Percentiles rank a stretch among this genome's conserved stretches.
Conservation (phyloP, 108 stramenopile genomes). For the Skeletonema tropicum region DNA sequence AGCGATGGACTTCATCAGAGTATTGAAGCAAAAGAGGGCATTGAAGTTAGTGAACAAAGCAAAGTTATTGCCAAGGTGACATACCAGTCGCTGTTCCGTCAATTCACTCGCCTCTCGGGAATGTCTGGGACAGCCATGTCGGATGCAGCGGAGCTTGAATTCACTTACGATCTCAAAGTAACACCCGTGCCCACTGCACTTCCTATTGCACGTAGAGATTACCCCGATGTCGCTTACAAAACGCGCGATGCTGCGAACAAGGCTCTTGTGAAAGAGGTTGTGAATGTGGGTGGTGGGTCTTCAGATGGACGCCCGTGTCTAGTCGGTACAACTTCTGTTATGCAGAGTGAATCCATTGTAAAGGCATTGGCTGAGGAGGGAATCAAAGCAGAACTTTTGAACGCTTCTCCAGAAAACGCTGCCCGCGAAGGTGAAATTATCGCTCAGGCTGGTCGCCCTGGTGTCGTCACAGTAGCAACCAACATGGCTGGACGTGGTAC, state of each 20-base stretch:
- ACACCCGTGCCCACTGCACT: slow-evolving; percentile 91
- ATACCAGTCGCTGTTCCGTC: slow-evolving; percentile 93
- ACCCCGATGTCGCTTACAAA: slow-evolving; percentile 92
- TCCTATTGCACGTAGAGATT: slow-evolving; percentile 92
- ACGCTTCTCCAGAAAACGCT: slow-evolving; percentile 93
- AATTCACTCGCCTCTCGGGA: slow-evolving; percentile 89
- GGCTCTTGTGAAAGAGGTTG: slow-evolving; percentile 85
- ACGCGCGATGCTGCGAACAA: slow-evolving; percentile 87
- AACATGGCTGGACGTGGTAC: slow-evolving; percentile 98
- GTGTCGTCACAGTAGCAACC: slow-evolving; percentile 95
- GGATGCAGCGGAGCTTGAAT: slow-evolving; percentile 87
- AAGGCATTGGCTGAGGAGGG: slow-evolving; percentile 79
- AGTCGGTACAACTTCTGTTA: slow-evolving; percentile 93
- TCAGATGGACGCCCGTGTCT: slow-evolving; percentile 88
- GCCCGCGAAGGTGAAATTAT: slow-evolving; percentile 93
- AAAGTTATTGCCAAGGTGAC: slow-evolving; percentile 96
- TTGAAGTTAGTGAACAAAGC: slow-evolving; percentile 85
- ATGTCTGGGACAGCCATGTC: slow-evolving; percentile 96
- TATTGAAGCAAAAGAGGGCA: slow-evolving; percentile 95
- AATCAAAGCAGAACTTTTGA: slow-evolving; percentile 85
- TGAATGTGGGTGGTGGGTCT: slow-evolving; percentile 75
- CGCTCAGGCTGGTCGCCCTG: slow-evolving; percentile 93
- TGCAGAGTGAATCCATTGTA: slow-evolving; percentile 85
- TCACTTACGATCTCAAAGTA: slow-evolving; percentile 83
- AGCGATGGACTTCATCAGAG: slow-evolving; percentile 96